Evolutionary conservation across 1,284 basidiomycete genomes (phyloP), one percentile per base, ranked within the genome.

Genomic region (Papiliotrema laurentii): DNA sequence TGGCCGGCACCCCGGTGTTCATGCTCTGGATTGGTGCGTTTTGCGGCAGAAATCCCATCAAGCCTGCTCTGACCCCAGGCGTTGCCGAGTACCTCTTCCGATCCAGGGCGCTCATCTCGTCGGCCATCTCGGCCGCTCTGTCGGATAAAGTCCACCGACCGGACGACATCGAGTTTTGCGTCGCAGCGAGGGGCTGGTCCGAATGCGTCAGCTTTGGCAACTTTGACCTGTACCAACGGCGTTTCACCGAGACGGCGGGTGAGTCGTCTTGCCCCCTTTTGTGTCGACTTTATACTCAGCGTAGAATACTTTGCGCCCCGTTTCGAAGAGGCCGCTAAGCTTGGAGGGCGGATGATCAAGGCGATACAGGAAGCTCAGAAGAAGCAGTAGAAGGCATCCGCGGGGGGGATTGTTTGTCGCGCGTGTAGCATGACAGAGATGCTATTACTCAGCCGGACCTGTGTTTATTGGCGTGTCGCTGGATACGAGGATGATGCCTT

Each of bases 1-100:
- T 98, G 36, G 94, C 94, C 0, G 94, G 93, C 5, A 98, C 94
- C 3, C 94, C 96, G 0, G 82, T 97, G 44, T 98, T 98, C 76
- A 83, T 92, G 44, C 80, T 97, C 58, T 97, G 96, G 87, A 88
- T 98, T 49, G 96, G 72, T 72, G 47, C 53, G 71, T 43, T 18
- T 33, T n/a, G n/a, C 39, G 21, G 39, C 7, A 26, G 6, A 34
- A 6, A 5, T 18, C 14, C 3, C 14, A 18, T 3, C 11, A 7
- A 41, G 22, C 25, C 25, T 19, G 10, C 27, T 39, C 44, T 43
- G 26, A 48, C 34, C 9, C 11, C 47, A 73, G 72, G 94, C 35
- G 91, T 97, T 9, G 91, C 92, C 4, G 93, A 98, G 71, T 89
- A 96, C 75, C 81, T 98, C 18, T 98, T 97, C 77, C 81, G 86